phyloP scores from a whole-genome alignment of 371 early-diverging fungal genomes.

The Dichotomocladium elegans region DNA sequence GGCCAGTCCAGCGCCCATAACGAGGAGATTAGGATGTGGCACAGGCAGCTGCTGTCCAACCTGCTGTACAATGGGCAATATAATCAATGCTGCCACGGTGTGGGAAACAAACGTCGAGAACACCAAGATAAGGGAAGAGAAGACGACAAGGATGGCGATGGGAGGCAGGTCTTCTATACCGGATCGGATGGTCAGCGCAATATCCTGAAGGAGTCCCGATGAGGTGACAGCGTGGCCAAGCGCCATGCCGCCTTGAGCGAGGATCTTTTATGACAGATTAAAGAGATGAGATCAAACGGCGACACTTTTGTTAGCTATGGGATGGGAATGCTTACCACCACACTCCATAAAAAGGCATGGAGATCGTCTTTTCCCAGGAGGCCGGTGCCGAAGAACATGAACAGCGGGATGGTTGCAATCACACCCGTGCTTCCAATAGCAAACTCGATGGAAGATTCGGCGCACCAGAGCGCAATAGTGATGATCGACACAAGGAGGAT shows the following conservation, averaged over 20 bases:
- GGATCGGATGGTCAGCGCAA: slow-evolving; percentile 68
- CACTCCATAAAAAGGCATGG: slow-evolving; percentile 88
- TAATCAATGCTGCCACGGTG: slow-evolving; percentile 88
- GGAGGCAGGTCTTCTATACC: slow-evolving; percentile 59
- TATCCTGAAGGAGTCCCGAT: slow-evolving; percentile 60
- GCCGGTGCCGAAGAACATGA: slow-evolving; percentile 84
- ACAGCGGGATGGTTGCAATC: slow-evolving; percentile 85
- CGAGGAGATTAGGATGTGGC: slow-evolving; percentile 83
- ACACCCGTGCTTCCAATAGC: slow-evolving; percentile 90
- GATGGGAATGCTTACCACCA: slow-evolving; percentile 43
- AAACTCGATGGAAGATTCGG: slow-evolving; percentile 61
- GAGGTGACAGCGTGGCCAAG: slow-evolving; percentile 58
- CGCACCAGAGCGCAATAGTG: slow-evolving; percentile 87
- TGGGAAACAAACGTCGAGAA: slow-evolving; percentile 94
- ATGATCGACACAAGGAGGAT: slow-evolving; percentile 52
- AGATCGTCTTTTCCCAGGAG: slow-evolving; percentile 92
- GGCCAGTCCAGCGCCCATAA: slow-evolving; percentile 69
- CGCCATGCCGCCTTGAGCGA: slow-evolving; percentile 95
- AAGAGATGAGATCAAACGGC: not conserved
- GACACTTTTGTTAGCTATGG: not conserved
- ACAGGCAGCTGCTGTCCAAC: slow-evolving; percentile 69
- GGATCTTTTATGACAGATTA: too few relatives aligned
- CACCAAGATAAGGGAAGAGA: slow-evolving; percentile 66
- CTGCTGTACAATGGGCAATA: slow-evolving; percentile 77
- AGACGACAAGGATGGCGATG: slow-evolving; percentile 63